Conservation (phyloP, 2,329 filamentous ascomycete genomes). For the Penicillium sp. region DNA sequence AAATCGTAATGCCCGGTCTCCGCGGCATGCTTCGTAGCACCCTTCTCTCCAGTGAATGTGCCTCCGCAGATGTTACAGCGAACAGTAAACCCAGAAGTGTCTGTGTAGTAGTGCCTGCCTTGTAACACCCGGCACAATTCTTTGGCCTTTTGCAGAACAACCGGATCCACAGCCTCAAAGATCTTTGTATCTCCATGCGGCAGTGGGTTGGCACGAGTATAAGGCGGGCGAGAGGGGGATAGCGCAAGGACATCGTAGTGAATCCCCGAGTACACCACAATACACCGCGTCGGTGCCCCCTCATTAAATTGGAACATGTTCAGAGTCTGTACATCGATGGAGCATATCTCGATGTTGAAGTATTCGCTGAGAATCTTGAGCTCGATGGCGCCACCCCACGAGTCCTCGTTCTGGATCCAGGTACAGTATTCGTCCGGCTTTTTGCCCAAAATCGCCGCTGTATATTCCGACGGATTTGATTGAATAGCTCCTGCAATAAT, state of each 20-base stretch:
- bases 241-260: slow-evolving; percentile 91
- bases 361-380: slow-evolving; percentile 79
- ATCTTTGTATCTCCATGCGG: slow-evolving; percentile 79
- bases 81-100: slow-evolving; percentile 76
- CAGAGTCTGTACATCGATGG: slow-evolving; percentile 72
- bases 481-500: slow-evolving; percentile 79
- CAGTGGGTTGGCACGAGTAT: slow-evolving; percentile 56
- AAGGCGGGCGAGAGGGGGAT: slow-evolving; percentile 59
- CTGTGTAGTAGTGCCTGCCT: slow-evolving; percentile 79
- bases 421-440: slow-evolving; percentile 72
- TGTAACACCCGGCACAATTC: slow-evolving; percentile 65
- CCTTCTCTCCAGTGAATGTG: slow-evolving; percentile 46
- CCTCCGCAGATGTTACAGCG: slow-evolving; percentile 64
- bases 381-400: slow-evolving; percentile 92
- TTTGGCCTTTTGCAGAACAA: slow-evolving; percentile 59
- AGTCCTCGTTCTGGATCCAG: slow-evolving; percentile 75
- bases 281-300: slow-evolving; percentile 64
- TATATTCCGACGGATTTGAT: slow-evolving; percentile 68
- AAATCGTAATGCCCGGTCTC: slow-evolving; percentile 51
- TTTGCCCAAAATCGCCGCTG: slow-evolving; percentile 71
- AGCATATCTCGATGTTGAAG: slow-evolving; percentile 81
- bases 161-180: slow-evolving; percentile 58
- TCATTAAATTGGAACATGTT: slow-evolving; percentile 77
- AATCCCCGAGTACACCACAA: slow-evolving; percentile 86
- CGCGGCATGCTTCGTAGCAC: slow-evolving; percentile 47